A percentile compares a stretch with the other conserved stretches of the same genome.
phyloP scores from a whole-genome alignment of 2,329 filamentous ascomycete genomes.

The Calonectria pteridis region DNA sequence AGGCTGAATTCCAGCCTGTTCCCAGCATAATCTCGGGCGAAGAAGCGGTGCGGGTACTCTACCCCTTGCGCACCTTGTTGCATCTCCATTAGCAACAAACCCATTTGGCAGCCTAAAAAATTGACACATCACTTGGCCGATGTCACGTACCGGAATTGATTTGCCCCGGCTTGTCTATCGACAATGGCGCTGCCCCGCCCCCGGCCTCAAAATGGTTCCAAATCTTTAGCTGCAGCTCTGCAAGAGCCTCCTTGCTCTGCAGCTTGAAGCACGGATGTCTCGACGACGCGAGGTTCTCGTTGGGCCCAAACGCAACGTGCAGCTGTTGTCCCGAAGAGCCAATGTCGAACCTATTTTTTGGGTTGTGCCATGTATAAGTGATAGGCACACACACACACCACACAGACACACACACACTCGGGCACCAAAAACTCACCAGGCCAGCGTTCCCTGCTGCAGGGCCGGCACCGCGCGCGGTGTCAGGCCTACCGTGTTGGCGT shows the following conservation, averaged over 20 bases:
- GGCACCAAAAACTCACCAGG: background rate
- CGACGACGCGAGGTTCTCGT: background rate
- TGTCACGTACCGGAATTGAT: slow-evolving; percentile 8
- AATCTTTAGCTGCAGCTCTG: slow-evolving; percentile 12
- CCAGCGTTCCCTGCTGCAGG: slow-evolving; percentile 6
- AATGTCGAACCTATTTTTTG: slow-evolving; percentile 11
- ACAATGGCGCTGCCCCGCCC: slow-evolving; percentile 7
- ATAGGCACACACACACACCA: background rate
- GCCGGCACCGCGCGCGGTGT: slow-evolving; percentile 7
- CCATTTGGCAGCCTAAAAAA: background rate
- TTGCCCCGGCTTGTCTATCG: slow-evolving; percentile 12
- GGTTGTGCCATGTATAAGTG: background rate
- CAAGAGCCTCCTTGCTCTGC: slow-evolving; percentile 1
- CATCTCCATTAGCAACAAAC: background rate
- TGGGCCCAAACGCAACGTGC: slow-evolving; percentile 13
- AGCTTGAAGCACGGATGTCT: slow-evolving; percentile 21
- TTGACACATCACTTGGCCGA: background rate
- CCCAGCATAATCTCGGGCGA: slow-evolving; percentile 18
- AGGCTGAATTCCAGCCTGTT: slow-evolving; percentile 11
- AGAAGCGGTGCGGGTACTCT: slow-evolving; percentile 18
- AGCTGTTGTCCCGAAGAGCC: slow-evolving; percentile 13
- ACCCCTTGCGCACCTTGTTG: slow-evolving; percentile 13
- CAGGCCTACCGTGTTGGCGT: slow-evolving; percentile 12
- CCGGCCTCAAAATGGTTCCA: slow-evolving; percentile 16
- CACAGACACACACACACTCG: too few species aligned